phyloP scores from a whole-genome alignment of 768 basidiomycete species.

The Kwoniella shandongensis region DNA sequence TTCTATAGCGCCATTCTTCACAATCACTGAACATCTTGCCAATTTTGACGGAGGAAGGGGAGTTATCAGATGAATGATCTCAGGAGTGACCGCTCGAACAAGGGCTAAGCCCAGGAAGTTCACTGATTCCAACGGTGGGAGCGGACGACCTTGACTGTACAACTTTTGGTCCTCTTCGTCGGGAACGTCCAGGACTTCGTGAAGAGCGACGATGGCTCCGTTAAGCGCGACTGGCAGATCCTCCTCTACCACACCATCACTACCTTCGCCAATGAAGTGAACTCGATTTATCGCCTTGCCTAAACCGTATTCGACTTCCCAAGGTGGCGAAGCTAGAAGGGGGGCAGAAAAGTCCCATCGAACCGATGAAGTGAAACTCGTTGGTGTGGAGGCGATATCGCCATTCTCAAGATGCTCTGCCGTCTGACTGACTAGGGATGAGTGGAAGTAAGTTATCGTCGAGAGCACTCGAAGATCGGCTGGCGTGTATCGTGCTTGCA shows the following conservation, averaged over 20 bases:
- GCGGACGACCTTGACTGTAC: conserved; percentile 62
- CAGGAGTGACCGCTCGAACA: conserved; percentile 60
- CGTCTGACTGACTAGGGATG: conserved; percentile 44
- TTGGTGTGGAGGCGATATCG: conserved; percentile 39
- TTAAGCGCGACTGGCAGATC: conserved; percentile 75
- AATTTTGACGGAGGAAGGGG: conserved; percentile 65
- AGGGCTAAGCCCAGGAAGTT: conserved; percentile 74
- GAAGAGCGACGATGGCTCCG: conserved; percentile 74
- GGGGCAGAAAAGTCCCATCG: conserved; percentile 73
- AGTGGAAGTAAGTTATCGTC: conserved; percentile 77
- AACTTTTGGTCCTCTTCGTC: conserved; percentile 53
- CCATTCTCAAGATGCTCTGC: neutral
- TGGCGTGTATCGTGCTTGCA: conserved; percentile 59
- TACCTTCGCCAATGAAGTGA: conserved; percentile 68
- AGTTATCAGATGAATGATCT: conserved; percentile 71
- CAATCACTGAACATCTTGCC: conserved; percentile 53
- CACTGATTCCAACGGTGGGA: conserved; percentile 65
- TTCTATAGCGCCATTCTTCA: conserved; percentile 81
- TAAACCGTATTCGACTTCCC: conserved; percentile 63
- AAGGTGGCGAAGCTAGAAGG: conserved; percentile 69
- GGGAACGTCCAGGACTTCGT: conserved; percentile 51
- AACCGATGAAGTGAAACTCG: conserved; percentile 51
- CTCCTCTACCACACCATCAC: conserved; percentile 71
- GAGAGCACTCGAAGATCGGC: conserved; percentile 71
- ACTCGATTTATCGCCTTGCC: conserved; percentile 62